These are phyloP conservation scores for Tolypocladium cylindrosporum DNA, from an alignment of 2,329 filamentous ascomycete species.

Conservation along the genomic window DNA sequence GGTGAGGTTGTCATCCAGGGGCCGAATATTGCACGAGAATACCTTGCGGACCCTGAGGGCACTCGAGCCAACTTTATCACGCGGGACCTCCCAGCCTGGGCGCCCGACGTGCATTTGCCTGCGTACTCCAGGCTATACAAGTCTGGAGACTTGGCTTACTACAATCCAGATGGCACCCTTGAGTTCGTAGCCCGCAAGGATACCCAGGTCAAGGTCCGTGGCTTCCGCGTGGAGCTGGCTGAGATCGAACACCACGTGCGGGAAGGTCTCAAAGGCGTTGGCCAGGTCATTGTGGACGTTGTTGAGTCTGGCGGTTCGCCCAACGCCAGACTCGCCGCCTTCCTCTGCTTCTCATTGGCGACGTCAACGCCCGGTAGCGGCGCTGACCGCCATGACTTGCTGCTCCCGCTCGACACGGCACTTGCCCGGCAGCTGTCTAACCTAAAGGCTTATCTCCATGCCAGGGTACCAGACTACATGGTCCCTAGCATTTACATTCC, in stretches of 20 bases:
- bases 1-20: constrained; percentile 4
- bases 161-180: constrained; percentile 6
- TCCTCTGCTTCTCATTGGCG: background rate
- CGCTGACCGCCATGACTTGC: background rate
- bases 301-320: background rate
- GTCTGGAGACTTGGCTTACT: constrained; percentile 9
- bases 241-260: constrained; percentile 6
- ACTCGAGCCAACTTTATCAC: background rate
- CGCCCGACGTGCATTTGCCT: background rate
- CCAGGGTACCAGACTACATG: constrained; percentile 2
- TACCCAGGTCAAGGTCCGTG: constrained; percentile 7
- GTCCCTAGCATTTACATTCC: constrained; percentile 6
- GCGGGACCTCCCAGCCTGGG: background rate
- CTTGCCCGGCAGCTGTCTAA: background rate
- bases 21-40: constrained; percentile 1
- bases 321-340: background rate
- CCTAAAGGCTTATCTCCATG: background rate
- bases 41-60: background rate
- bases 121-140: constrained; percentile 4
- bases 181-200: constrained; percentile 1
- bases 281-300: background rate
- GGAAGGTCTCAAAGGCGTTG: background rate
- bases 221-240: constrained; percentile 8
- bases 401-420: background rate
- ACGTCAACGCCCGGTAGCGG: background rate